These are phyloP conservation scores for Leccinum disarticulatum DNA, from an alignment of 768 basidiomycete genomes.

Conservation along the genomic window DNA sequence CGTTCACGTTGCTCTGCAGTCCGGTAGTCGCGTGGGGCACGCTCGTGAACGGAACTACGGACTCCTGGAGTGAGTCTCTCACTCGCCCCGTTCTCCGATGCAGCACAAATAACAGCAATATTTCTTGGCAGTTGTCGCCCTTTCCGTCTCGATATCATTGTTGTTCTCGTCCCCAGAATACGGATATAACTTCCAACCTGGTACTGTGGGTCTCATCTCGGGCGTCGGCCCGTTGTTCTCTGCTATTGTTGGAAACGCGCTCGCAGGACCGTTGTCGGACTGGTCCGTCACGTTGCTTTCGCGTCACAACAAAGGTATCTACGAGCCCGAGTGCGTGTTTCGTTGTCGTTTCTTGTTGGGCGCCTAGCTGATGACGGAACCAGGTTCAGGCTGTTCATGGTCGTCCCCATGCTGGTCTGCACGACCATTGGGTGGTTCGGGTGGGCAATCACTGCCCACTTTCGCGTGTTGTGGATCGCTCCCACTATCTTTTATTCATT, in stretches of 20 bases:
- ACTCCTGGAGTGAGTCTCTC: constrained; percentile 1
- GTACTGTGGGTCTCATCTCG: neutral
- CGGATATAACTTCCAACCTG: neutral
- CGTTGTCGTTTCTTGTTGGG: neutral
- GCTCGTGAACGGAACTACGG: neutral
- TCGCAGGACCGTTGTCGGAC: neutral
- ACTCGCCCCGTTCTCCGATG: neutral
- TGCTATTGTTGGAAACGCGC: neutral
- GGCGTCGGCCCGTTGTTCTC: neutral
- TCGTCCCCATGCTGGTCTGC: neutral
- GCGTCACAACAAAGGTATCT: neutral
- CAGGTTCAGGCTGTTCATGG: constrained; percentile 1
- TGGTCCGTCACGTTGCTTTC: neutral
- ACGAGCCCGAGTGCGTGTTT: neutral
- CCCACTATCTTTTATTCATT: neutral
- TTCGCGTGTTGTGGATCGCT: neutral
- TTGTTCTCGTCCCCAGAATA: neutral
- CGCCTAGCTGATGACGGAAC: neutral
- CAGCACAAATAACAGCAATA: too few relatives aligned
- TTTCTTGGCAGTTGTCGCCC: neutral
- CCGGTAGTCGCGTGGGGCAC: neutral
- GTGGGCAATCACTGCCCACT: neutral
- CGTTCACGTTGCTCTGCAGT: neutral
- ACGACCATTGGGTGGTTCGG: constrained; percentile 1
- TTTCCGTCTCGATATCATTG: neutral